Percentiles rank a stretch among this genome's conserved stretches.
phyloP scores from a whole-genome alignment of 345 rosid genomes.

The Ailanthus altissimus region DNA sequence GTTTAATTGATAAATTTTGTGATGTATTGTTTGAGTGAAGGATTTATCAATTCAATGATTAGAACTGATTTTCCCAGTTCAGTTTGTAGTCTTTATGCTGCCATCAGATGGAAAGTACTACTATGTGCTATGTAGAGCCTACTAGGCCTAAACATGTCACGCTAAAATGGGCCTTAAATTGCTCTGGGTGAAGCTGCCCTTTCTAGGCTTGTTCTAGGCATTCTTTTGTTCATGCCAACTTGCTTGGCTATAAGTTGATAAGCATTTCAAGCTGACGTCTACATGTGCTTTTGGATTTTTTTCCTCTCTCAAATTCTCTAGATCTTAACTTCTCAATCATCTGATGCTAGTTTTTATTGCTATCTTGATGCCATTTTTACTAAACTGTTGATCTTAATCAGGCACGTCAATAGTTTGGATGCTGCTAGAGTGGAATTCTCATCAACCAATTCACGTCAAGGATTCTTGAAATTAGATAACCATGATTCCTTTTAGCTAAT shows the following conservation, averaged over 20 bases:
- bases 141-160: neutral
- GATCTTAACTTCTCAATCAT: neutral
- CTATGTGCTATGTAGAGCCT: neutral
- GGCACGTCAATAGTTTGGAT: conserved; percentile 91
- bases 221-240: neutral
- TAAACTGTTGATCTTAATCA: conserved; percentile 24
- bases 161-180: no score
- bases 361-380: neutral
- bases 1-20: neutral
- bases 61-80: neutral
- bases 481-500: neutral
- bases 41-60: neutral
- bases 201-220: neutral
- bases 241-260: neutral
- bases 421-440: conserved; percentile 80
- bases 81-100: neutral
- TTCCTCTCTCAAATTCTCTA: neutral
- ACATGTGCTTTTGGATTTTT: neutral
- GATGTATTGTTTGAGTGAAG: neutral
- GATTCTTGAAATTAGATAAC: conserved; percentile 21
- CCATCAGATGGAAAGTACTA: neutral
- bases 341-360: neutral
- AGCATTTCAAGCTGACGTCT: neutral
- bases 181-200: neutral
- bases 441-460: conserved; percentile 30